phyloP scores from a whole-genome alignment of 768 basidiomycete genomes.

The Phallus indusiatus region DNA sequence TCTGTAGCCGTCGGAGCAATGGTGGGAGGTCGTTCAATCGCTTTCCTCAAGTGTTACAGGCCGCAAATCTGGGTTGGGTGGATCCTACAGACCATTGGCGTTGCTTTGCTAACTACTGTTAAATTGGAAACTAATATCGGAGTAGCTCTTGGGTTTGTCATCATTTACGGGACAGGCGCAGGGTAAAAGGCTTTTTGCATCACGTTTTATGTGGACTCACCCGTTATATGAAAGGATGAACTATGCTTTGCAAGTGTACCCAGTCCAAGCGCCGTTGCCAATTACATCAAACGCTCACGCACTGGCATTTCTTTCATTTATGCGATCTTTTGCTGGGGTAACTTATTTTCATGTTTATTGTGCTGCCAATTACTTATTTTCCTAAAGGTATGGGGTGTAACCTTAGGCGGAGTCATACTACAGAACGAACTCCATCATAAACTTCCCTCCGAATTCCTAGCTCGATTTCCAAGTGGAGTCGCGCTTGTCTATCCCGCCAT shows the following conservation, averaged over 20 bases:
- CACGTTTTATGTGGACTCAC: conserved; percentile 11
- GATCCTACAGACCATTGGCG: conserved; percentile 26
- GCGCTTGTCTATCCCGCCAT: conserved; percentile 14
- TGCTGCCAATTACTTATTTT: neutral
- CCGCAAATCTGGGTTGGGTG: conserved; percentile 27
- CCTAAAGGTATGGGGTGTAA: conserved; percentile 22
- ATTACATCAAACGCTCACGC: conserved; percentile 4
- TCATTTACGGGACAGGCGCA: conserved; percentile 12
- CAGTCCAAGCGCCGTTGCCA: conserved; percentile 5
- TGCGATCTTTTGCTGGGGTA: conserved; percentile 5
- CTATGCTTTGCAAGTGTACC: conserved; percentile 4
- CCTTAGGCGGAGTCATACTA: conserved; percentile 24
- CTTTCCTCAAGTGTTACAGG: conserved; percentile 19
- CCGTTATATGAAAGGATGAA: conserved; percentile 1
- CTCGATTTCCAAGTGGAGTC: conserved; percentile 7
- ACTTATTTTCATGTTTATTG: neutral
- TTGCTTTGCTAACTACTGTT: conserved; percentile 24
- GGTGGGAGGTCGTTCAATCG: conserved; percentile 18
- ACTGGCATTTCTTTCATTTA: conserved; percentile 2
- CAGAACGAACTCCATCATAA: conserved; percentile 24
- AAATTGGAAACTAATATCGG: conserved; percentile 15
- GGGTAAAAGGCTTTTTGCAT: conserved; percentile 9
- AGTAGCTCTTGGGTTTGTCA: conserved; percentile 22
- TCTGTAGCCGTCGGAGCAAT: conserved; percentile 23
- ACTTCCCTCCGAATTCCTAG: conserved; percentile 17